These are phyloP conservation scores for Liquidambar formosana DNA, from an alignment of 164 flowering plant genomes.

Conservation along the genomic window DNA sequence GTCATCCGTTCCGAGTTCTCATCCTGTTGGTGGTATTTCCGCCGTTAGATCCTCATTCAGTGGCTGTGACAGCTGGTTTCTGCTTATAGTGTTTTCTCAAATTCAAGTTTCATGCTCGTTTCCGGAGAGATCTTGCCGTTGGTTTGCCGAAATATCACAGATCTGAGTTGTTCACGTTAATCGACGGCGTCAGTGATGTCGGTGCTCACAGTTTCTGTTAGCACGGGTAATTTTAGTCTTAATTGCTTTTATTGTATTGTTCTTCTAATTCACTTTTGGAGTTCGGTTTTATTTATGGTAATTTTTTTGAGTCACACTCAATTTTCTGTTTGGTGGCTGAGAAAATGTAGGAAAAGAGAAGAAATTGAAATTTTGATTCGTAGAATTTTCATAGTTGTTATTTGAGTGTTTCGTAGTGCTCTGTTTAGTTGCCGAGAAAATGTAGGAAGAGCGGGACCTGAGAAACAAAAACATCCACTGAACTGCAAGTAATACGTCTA, in stretches of 20 bases:
- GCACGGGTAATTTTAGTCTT: slow-evolving; percentile 10
- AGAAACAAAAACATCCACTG: background rate
- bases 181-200: slow-evolving; percentile 34
- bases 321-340: background rate
- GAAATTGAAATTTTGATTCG: background rate
- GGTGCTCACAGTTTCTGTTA: slow-evolving; percentile 12
- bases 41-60: slow-evolving; percentile 12
- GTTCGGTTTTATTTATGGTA: too few species aligned
- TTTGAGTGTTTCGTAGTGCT: slow-evolving; percentile 1
- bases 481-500: background rate
- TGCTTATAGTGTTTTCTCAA: slow-evolving; percentile 7
- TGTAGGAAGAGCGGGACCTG: background rate
- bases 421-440: slow-evolving; percentile 2
- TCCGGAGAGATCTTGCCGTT: slow-evolving; percentile 14
- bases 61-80: background rate
- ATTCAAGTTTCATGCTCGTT: slow-evolving; percentile 6
- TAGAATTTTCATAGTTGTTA: background rate
- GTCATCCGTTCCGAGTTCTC: slow-evolving; percentile 1
- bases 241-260: background rate
- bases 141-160: slow-evolving; percentile 19
- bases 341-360: background rate
- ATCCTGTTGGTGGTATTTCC: background rate
- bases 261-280: background rate
- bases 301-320: background rate
- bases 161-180: slow-evolving; percentile 22